phyloP scores from a whole-genome alignment of 2,329 filamentous ascomycete genomes.

The Camillea tinctor region DNA sequence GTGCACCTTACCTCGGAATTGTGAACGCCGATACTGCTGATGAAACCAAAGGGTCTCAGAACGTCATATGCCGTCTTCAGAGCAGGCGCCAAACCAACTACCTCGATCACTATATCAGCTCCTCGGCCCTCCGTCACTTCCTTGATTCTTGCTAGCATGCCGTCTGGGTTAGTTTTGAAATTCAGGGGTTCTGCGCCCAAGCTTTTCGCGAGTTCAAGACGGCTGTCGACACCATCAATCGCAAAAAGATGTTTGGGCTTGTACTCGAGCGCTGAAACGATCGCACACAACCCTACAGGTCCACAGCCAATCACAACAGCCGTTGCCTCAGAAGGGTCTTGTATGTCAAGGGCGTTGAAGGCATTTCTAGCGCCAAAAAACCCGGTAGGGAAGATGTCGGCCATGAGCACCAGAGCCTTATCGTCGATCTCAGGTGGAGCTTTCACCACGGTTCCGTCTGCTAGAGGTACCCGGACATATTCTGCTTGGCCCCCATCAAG shows the following conservation, averaged over 20 bases:
- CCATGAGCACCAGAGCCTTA: slow-evolving; percentile 79
- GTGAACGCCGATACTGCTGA: slow-evolving; percentile 75
- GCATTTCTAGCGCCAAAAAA: slow-evolving; percentile 82
- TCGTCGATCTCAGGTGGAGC: slow-evolving; percentile 71
- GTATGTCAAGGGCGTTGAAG: slow-evolving; percentile 60
- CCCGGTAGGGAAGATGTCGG: slow-evolving; percentile 86
- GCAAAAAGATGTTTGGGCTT: slow-evolving; percentile 75
- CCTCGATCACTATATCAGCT: slow-evolving; percentile 81
- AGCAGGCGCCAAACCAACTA: slow-evolving; percentile 69
- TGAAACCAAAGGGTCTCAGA: slow-evolving; percentile 68
- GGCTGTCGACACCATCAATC: slow-evolving; percentile 72
- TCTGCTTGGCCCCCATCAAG: slow-evolving; percentile 82
- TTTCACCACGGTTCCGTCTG: slow-evolving; percentile 77
- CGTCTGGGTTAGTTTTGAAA: slow-evolving; percentile 65
- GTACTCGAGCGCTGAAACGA: slow-evolving; percentile 74
- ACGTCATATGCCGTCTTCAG: slow-evolving; percentile 70
- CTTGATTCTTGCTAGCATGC: slow-evolving; percentile 66
- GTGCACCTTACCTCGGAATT: slow-evolving; percentile 61
- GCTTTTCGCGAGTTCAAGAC: slow-evolving; percentile 69
- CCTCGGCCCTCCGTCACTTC: slow-evolving; percentile 77
- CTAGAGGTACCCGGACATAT: slow-evolving; percentile 76
- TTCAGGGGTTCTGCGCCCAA: slow-evolving; percentile 84
- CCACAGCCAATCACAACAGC: slow-evolving; percentile 84
- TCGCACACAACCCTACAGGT: slow-evolving; percentile 79
- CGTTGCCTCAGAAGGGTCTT: slow-evolving; percentile 63